Base-by-base conservation (phyloP, 1,284 basidiomycete species). In the Ceratobasidium papillatum region DNA sequence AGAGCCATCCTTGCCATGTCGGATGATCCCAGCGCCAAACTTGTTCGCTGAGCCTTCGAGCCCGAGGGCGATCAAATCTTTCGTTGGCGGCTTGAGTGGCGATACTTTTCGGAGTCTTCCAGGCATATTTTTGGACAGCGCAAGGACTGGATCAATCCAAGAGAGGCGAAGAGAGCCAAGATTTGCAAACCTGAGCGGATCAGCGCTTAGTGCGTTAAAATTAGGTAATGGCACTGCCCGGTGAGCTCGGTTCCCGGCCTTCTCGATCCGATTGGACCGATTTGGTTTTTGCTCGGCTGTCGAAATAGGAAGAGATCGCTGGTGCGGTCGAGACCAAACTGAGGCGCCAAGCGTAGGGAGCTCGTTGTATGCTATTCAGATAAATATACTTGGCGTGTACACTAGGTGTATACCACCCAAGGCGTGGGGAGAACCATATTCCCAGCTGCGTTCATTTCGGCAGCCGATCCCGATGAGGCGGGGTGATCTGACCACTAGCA, bases 41-140 rank as follows among this genome's bases (percentile, higher is more conserved):
- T 99, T 99, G 85, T 99, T 99, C 47, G 98, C 98, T 27, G 94
- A 96, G 22, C 96, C 96, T 83, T 98, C 96, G 52, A 98, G 88
- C 12, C 96, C 96, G 38, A 98, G 88, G 11, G 92, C 92, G 32
- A 93, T 81, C 14, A 77, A 34, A 14, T 74, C 52, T 54, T 75
- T 75, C 7, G 47, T 3, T 1, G 77, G 76, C 5, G 43, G 19
- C n/a, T 43, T 65, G 36, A 77, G 74, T 3, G 77, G 77, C 27
- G 45, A 71, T 41, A 71, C 56, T 61, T 71, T 71, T 49, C 56
- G 54, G 30, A 71, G 68, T 49, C 68, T 45, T 12, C 56, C 68
- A 36, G 68, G 68, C 68, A 71, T 71, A 22, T 25, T 69, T 58
- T 30, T 36, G n/a, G 52, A 30, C 27, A 7, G 38, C 14, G 38